Conservation (phyloP, 1,284 basidiomycete genomes). For the Sporisorium reilianum region DNA sequence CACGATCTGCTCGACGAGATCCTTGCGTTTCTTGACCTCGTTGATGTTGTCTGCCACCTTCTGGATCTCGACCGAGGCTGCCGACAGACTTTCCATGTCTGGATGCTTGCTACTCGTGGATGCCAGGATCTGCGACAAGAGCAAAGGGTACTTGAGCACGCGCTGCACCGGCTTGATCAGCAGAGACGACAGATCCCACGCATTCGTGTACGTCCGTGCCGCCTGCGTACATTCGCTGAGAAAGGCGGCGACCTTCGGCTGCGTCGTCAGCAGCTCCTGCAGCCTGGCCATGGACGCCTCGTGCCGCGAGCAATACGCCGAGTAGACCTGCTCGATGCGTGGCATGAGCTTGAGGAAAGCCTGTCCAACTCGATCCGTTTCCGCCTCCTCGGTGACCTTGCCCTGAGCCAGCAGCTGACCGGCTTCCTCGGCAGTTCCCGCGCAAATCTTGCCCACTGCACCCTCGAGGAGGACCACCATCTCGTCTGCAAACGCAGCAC, state of each 20-base stretch:
- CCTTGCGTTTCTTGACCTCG: slow-evolving; percentile 84
- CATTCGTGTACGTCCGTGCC: slow-evolving; percentile 74
- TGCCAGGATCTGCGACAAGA: slow-evolving; percentile 79
- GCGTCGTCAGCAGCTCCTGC: slow-evolving; percentile 61
- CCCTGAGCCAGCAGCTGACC: slow-evolving; percentile 27
- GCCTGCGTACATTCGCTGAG: slow-evolving; percentile 68
- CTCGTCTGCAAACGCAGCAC: slow-evolving; percentile 79
- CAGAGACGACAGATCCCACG: slow-evolving; percentile 92
- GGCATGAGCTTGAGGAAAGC: slow-evolving; percentile 83
- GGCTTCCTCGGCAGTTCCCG: slow-evolving; percentile 35
- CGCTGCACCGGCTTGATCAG: slow-evolving; percentile 76
- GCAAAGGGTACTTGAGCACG: slow-evolving; percentile 82
- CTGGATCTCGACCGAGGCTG: slow-evolving; percentile 79
- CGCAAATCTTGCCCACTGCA: slow-evolving; percentile 62
- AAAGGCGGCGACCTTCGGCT: slow-evolving; percentile 63
- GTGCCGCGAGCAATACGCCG: slow-evolving; percentile 87
- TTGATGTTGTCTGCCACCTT: slow-evolving; percentile 86
- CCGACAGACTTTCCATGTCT: slow-evolving; percentile 78
- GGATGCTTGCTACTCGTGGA: slow-evolving; percentile 79
- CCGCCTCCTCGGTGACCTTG: slow-evolving; percentile 25
- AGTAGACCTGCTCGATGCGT: slow-evolving; percentile 81
- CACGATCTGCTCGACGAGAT: slow-evolving; percentile 73
- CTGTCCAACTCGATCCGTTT: slow-evolving; percentile 78
- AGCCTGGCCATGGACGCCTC: slow-evolving; percentile 79
- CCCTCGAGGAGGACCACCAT: slow-evolving; percentile 72